These are phyloP conservation scores for Taphrina sp. DNA, from an alignment of 1,139 yeast genomes.

Conservation along the genomic window DNA sequence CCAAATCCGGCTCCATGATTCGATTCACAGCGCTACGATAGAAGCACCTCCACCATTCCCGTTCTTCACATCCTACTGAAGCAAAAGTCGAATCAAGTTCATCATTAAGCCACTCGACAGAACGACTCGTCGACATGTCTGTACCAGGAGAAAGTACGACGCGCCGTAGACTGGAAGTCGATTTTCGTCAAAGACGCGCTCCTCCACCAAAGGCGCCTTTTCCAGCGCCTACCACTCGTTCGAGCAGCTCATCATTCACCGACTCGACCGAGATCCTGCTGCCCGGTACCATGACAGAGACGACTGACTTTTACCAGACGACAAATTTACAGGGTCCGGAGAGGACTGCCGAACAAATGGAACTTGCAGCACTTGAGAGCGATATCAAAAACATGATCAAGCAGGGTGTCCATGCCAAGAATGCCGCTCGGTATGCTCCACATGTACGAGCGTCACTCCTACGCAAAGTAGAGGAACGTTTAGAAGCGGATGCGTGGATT, in stretches of 20 bases:
- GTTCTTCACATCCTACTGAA: too few relatives aligned
- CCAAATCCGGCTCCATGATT: too few relatives aligned
- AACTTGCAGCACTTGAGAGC: neutral
- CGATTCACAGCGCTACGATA: too few relatives aligned
- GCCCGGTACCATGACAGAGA: neutral
- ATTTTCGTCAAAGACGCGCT: too few relatives aligned
- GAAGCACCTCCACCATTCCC: too few relatives aligned
- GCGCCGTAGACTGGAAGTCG: too few relatives aligned
- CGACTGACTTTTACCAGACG: neutral
- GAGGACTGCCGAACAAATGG: neutral
- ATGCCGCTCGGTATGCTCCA: slow-evolving; percentile 5
- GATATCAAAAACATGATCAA: slow-evolving; percentile 6
- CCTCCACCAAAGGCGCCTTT: too few relatives aligned
- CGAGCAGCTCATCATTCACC: neutral
- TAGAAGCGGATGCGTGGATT: slow-evolving; percentile 17
- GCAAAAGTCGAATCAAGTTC: too few relatives aligned
- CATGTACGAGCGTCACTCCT: neutral
- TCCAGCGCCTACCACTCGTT: too few relatives aligned
- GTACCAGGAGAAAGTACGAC: too few relatives aligned
- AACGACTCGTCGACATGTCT: too few relatives aligned
- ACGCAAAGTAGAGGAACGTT: slow-evolving; percentile 1
- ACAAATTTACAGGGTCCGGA: neutral
- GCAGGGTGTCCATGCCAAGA: slow-evolving; percentile 2
- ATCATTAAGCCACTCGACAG: too few relatives aligned
- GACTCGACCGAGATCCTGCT: neutral